Evolutionary conservation across 225 moss, liverwort and hornwort genomes (phyloP).

Genomic region (Physcomitrium patens): DNA sequence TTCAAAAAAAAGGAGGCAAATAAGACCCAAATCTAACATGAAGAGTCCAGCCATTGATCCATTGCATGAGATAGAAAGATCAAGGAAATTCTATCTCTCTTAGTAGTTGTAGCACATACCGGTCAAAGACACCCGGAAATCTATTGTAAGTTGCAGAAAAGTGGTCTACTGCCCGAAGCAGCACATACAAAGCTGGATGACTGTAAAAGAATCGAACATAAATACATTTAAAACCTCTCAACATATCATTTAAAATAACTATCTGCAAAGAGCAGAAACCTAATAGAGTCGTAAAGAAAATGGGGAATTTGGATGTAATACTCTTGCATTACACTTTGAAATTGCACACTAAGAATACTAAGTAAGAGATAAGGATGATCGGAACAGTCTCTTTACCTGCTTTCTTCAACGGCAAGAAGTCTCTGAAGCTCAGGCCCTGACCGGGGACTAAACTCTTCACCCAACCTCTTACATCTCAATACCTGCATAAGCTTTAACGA

Average conservation of each 20-base stretch:
- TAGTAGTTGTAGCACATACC: constrained; percentile 26
- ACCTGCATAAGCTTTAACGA: constrained; percentile 42
- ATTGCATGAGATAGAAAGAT: background rate
- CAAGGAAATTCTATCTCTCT: background rate
- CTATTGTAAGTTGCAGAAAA: constrained; percentile 61
- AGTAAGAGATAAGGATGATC: no score
- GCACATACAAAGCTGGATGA: constrained; percentile 61
- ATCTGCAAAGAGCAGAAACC: background rate
- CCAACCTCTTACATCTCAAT: constrained; percentile 53
- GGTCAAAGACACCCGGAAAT: constrained; percentile 58
- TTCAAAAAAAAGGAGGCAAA: background rate
- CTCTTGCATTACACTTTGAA: background rate
- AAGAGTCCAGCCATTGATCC: background rate
- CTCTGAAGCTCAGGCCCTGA: constrained; percentile 47
- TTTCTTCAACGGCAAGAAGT: constrained; percentile 51
- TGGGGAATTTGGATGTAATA: background rate
- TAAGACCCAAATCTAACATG: background rate
- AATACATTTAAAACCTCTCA: background rate
- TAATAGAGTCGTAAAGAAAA: background rate
- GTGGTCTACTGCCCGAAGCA: constrained; percentile 67
- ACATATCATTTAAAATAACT: background rate
- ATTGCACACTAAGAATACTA: no score
- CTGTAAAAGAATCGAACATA: constrained; percentile 34
- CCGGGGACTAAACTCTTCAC: constrained; percentile 53
- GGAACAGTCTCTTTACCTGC: constrained; percentile 40